These are phyloP conservation scores for Chaetomium sp. DNA, from an alignment of 2,329 filamentous ascomycete genomes.

Conservation along the genomic window DNA sequence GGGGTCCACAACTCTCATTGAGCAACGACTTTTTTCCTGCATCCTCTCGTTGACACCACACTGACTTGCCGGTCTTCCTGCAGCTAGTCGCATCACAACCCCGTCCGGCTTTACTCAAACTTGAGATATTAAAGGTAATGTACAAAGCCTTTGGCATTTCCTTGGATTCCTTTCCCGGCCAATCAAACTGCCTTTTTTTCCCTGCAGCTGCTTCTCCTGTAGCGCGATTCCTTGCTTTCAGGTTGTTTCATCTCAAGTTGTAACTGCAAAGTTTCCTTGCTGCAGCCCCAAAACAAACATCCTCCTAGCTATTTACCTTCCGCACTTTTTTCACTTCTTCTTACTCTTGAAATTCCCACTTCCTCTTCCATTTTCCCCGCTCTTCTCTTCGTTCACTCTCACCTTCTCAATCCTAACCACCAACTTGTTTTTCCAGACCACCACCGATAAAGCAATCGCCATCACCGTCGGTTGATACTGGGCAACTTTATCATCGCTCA, in stretches of 20 bases:
- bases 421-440: not conserved
- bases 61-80: not conserved
- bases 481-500: conserved; percentile 6
- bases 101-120: not conserved
- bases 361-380: conserved; percentile 7
- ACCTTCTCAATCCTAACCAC: conserved; percentile 4
- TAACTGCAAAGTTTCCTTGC: conserved; percentile 4
- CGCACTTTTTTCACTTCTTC: conserved; percentile 8
- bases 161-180: not conserved
- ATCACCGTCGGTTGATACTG: conserved; percentile 14
- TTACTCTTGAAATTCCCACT: not conserved
- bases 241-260: conserved; percentile 3
- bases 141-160: not conserved
- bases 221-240: not conserved
- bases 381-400: not conserved
- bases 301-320: not conserved
- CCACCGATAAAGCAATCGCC: conserved; percentile 13
- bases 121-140: conserved; percentile 21
- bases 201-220: not conserved
- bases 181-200: conserved; percentile 3
- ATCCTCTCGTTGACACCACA: not conserved
- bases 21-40: conserved; percentile 21
- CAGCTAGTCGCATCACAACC: conserved; percentile 4
- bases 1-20: conserved; percentile 14
- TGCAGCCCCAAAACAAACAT: not conserved